These are phyloP conservation scores for Aspergillus uvarum DNA, from an alignment of 2,329 filamentous ascomycete species.

Conservation along the genomic window DNA sequence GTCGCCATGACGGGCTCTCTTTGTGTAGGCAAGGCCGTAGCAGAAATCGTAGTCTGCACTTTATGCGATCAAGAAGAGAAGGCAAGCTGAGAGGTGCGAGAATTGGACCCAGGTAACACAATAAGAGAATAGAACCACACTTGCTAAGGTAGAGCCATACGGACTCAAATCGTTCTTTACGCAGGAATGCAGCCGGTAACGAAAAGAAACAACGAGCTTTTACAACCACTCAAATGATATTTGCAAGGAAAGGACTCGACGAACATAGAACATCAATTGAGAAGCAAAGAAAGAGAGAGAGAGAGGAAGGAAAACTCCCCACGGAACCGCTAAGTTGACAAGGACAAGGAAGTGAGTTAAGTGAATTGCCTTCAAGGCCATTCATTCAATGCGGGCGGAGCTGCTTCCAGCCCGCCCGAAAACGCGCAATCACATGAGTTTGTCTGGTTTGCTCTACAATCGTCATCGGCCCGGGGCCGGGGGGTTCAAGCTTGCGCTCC, in stretches of 20 bases:
- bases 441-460: slow-evolving; percentile 27
- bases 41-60: not conserved
- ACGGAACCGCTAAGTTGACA: not conserved
- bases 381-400: not conserved
- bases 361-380: no score
- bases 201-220: not conserved
- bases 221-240: not conserved
- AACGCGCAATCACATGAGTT: slow-evolving; percentile 32
- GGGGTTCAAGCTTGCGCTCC: not conserved
- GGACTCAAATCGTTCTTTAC: not conserved
- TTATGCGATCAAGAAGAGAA: not conserved
- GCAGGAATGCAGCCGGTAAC: not conserved
- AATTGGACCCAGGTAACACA: slow-evolving; percentile 6
- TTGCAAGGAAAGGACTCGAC: not conserved
- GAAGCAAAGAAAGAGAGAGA: not conserved
- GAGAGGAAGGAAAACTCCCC: not conserved
- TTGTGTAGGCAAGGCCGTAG: not conserved
- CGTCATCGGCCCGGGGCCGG: slow-evolving; percentile 14
- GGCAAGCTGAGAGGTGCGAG: not conserved
- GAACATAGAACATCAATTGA: no score
- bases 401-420: slow-evolving; percentile 7
- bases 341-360: not conserved
- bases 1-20: slow-evolving; percentile 40
- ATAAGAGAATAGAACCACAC: not conserved
- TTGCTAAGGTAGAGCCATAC: not conserved